These are phyloP conservation scores for Plasmodium cynomolgi DNA, from an alignment of 169 alveolate genomes.

Conservation along the genomic window DNA sequence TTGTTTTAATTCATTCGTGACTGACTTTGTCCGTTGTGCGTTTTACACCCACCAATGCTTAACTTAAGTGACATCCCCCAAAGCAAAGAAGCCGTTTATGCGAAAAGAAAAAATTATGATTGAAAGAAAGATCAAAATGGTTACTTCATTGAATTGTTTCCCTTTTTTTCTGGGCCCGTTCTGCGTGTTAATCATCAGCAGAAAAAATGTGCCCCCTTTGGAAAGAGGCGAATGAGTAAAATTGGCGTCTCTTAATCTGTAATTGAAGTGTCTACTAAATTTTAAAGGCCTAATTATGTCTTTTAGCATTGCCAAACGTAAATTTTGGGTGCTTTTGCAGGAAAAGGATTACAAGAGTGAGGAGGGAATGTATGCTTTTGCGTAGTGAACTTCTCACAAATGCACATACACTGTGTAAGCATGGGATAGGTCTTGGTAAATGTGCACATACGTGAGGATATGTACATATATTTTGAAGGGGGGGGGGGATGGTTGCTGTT, in stretches of 20 bases:
- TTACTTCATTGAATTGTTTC: neutral
- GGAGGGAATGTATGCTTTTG: neutral
- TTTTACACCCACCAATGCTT: neutral
- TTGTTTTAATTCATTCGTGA: neutral
- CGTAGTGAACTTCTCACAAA: neutral
- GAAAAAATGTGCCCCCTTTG: neutral
- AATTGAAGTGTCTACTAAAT: neutral
- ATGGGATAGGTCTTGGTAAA: neutral
- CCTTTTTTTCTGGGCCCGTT: neutral
- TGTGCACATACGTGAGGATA: neutral
- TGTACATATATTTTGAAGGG: neutral
- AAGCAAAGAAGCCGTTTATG: neutral
- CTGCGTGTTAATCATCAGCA: neutral
- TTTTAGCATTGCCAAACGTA: neutral
- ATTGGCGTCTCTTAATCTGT: neutral
- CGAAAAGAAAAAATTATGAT: neutral
- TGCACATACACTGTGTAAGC: neutral
- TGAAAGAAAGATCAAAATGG: neutral
- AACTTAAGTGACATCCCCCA: neutral
- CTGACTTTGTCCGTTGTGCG: neutral
- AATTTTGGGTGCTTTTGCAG: neutral
- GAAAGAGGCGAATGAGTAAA: neutral
- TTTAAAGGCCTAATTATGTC: neutral
- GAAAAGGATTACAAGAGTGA: neutral
- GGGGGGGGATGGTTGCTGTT: neutral